Evolutionary conservation across 192 early-diverging fungal species (phyloP).

Genomic region (Diversispora epigaea): DNA sequence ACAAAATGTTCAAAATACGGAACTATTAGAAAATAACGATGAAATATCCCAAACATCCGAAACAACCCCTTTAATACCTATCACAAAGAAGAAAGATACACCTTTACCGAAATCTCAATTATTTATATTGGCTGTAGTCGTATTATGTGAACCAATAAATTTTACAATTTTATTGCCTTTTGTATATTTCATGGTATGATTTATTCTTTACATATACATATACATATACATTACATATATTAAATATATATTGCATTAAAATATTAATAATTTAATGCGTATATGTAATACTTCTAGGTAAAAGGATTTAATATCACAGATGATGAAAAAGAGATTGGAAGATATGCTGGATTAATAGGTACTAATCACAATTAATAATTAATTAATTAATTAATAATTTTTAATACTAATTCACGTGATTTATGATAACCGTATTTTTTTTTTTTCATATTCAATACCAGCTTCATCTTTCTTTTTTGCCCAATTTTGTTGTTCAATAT

Average conservation of each 20-base stretch:
- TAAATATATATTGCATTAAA: conserved; percentile 20
- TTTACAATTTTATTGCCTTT: conserved; percentile 78
- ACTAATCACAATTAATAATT: conserved; percentile 14
- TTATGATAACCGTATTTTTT: neutral
- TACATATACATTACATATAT: neutral
- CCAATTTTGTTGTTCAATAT: conserved; percentile 65
- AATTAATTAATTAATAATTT: neutral
- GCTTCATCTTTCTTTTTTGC: conserved; percentile 71
- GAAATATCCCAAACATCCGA: too few species aligned
- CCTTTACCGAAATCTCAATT: conserved; percentile 41
- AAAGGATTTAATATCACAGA: conserved; percentile 69
- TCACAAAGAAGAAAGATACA: conserved; percentile 2
- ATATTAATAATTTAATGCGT: too few species aligned
- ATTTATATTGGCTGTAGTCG: conserved; percentile 42
- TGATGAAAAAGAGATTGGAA: conserved; percentile 76
- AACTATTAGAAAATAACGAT: too few species aligned
- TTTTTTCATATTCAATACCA: neutral
- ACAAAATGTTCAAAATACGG: too few species aligned
- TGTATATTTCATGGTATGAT: conserved; percentile 76
- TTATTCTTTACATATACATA: neutral
- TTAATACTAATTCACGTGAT: neutral
- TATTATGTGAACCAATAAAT: conserved; percentile 69
- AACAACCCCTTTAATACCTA: too few species aligned
- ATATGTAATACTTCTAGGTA: conserved; percentile 35
- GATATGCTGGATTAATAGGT: conserved; percentile 74